A percentile compares a stretch with the other conserved stretches of the same genome.
These are phyloP conservation scores for Penicillium desertorum DNA, from an alignment of 495 filamentous ascomycete species.

Conservation along the genomic window DNA sequence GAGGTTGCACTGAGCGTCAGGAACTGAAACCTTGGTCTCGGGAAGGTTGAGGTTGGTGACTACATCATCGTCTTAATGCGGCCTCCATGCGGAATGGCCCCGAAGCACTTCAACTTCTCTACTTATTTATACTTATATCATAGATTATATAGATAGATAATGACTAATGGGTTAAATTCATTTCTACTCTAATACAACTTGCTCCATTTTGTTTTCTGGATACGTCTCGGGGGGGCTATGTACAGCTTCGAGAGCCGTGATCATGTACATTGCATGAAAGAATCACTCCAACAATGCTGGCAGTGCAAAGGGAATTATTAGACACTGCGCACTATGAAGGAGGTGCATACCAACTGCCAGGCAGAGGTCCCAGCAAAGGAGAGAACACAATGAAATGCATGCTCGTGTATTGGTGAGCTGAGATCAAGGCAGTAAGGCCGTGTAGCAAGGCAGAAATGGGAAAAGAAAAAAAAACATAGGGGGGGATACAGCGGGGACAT, in stretches of 20 bases:
- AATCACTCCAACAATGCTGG: conserved; percentile 16
- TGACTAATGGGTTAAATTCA: background rate
- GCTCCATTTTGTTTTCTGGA: conserved; percentile 18
- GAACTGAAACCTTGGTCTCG: conserved; percentile 7
- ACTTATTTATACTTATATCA: background rate
- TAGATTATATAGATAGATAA: background rate
- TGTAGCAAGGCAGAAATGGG: conserved; percentile 23
- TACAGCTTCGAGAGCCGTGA: conserved; percentile 37
- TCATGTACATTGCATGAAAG: conserved; percentile 37
- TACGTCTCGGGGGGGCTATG: conserved; percentile 29
- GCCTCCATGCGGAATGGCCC: conserved; percentile 16
- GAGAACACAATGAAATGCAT: conserved; percentile 23
- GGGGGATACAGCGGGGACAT: conserved; percentile 35
- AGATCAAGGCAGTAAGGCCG: conserved; percentile 12
- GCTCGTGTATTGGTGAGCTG: conserved; percentile 6
- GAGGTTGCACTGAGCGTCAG: conserved; percentile 3
- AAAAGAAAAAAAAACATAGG: conserved; percentile 29
- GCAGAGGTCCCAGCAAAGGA: conserved; percentile 23
- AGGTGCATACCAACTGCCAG: conserved; percentile 18
- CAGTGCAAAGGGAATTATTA: conserved; percentile 15
- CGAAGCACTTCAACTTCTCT: background rate
- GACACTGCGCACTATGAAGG: conserved; percentile 23
- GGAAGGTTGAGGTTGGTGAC: conserved; percentile 8
- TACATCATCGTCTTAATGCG: conserved; percentile 23
- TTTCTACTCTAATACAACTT: conserved; percentile 12